A percentile compares a stretch with the other conserved stretches of the same genome.
Conservation (phyloP, 352 stramenopile species). For the Phytophthora brassicae region DNA sequence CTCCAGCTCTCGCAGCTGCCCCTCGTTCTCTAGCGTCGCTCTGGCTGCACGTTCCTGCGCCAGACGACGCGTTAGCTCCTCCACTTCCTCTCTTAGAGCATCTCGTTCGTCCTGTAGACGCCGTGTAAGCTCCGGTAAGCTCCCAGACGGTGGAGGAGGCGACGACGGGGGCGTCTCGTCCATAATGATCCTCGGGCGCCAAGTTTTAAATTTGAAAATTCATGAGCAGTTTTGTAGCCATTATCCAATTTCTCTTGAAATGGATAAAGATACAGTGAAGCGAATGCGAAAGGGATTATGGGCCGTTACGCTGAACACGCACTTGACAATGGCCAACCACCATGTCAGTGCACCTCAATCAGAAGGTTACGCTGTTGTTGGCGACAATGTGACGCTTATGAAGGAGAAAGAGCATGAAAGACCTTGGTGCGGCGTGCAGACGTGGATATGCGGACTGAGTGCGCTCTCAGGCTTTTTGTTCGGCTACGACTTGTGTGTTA, state of each 20-base stretch:
- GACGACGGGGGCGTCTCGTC: constrained; percentile 6
- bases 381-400: neutral
- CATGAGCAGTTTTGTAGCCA: too few relatives aligned
- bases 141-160: constrained; percentile 15
- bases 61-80: constrained; percentile 52
- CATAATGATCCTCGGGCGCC: constrained; percentile 18
- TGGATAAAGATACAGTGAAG: constrained; percentile 16
- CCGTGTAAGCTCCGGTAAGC: constrained; percentile 62
- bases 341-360: constrained; percentile 10
- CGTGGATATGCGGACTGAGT: constrained; percentile 59
- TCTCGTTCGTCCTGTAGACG: constrained; percentile 66
- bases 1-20: constrained; percentile 68
- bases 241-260: too few relatives aligned
- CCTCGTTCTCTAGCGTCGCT: constrained; percentile 54
- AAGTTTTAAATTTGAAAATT: constrained; percentile 38
- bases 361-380: constrained; percentile 11
- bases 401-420: constrained; percentile 1
- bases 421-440: constrained; percentile 32
- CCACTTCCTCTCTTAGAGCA: constrained; percentile 44
- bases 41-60: constrained; percentile 39
- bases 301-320: constrained; percentile 6
- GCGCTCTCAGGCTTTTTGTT: constrained; percentile 75
- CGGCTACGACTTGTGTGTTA: constrained; percentile 77
- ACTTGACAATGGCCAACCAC: constrained; percentile 18
- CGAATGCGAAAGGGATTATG: neutral